Evolutionary conservation across 805 yeast species (phyloP), one percentile per base, ranked within the genome.

Genomic region (Yamadazyma endophytica): DNA sequence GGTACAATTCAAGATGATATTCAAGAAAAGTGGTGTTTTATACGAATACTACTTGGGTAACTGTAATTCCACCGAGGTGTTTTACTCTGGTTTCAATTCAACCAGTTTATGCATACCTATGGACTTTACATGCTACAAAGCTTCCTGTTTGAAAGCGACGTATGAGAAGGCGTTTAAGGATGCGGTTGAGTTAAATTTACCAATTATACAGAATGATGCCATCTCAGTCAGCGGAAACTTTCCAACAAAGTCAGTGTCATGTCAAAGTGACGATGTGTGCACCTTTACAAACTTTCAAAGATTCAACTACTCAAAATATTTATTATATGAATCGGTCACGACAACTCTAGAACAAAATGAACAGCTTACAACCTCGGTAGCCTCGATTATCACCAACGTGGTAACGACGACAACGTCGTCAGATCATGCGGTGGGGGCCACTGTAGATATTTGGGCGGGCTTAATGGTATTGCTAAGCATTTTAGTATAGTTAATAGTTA

Each of bases 31-130:
- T 9, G 28, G 21, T 16, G 27, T 18, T 13, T 25, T 39, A 11
- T 39, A 35, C 18, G 30, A 29, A n/a, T 39, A 39, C 20, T 36
- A 30, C 25, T 22, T 39, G 16, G 43, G 40, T 6, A 39, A 39
- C 33, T 39, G 43, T 24, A 33, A 39, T 21, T 15, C 24, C 9
- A 17, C 40, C 3, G 38, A 35, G 17, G 9, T 36, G 5, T 16
- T n/a, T 17, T 33, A 35, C 21, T n/a, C 19, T 4, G 29, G 29
- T 2, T 39, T 39, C 21, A 19, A 30, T 26, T 4, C 16, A 4
- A 19, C 24, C 6, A 26, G 35, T 2, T 17, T 15, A n/a, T 39
- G 43, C 16, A 30, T 39, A 13, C 37, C 36, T 2, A 6, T 13
- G 13, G 22, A 29, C 7, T 39, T 39, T 22, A 11, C 25, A 6